Conservation (phyloP, 768 basidiomycete genomes). For the Boletales sp. region DNA sequence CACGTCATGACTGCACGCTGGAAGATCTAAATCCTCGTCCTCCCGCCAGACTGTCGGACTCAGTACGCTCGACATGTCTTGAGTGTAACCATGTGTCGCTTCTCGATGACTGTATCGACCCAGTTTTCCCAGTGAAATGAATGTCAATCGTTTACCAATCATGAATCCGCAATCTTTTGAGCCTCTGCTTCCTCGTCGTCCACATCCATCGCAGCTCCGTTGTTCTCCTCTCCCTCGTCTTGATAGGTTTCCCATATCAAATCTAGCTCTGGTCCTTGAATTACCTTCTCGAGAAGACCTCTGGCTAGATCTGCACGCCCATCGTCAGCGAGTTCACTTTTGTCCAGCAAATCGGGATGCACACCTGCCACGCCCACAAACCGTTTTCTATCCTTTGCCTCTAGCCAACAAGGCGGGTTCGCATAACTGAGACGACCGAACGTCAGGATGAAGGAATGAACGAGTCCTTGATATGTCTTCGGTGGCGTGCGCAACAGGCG, state of each 20-base stretch:
- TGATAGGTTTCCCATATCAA: constrained; percentile 61
- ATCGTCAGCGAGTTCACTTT: constrained; percentile 3
- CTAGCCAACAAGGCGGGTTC: constrained; percentile 60
- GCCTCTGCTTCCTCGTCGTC: constrained; percentile 54
- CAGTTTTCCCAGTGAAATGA: not conserved
- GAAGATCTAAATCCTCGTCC: constrained; percentile 1
- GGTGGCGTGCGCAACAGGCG: constrained; percentile 54
- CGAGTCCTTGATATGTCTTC: constrained; percentile 57
- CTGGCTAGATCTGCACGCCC: constrained; percentile 48
- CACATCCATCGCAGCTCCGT: constrained; percentile 41
- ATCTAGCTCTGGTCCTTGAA: constrained; percentile 71
- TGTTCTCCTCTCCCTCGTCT: constrained; percentile 38
- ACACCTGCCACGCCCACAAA: constrained; percentile 48
- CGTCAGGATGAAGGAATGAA: constrained; percentile 71
- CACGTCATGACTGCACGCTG: not conserved
- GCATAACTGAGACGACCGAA: constrained; percentile 74
- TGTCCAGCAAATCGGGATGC: constrained; percentile 11
- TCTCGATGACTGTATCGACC: not conserved
- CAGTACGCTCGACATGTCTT: constrained; percentile 13
- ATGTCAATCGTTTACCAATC: constrained; percentile 1
- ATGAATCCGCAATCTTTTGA: constrained; percentile 19
- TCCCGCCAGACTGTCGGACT: constrained; percentile 16
- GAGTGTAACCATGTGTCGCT: not conserved
- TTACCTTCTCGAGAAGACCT: constrained; percentile 61
- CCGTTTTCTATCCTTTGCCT: constrained; percentile 35